Evolutionary conservation across 1,284 basidiomycete species (phyloP).

Genomic region (Thelephora terrestris): DNA sequence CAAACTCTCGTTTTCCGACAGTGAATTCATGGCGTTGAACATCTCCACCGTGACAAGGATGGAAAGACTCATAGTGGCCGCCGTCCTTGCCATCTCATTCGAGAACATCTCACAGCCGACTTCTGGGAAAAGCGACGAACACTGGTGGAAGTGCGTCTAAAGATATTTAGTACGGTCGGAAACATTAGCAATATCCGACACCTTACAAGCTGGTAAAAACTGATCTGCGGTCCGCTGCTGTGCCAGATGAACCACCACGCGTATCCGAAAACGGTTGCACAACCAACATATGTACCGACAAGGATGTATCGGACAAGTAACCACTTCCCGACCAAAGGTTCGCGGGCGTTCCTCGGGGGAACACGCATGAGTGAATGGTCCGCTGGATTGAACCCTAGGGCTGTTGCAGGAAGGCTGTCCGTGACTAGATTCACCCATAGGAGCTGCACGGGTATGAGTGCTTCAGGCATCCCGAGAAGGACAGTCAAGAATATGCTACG

Average conservation of each 20-base stretch:
- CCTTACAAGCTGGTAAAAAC: constrained; percentile 84
- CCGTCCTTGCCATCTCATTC: constrained; percentile 73
- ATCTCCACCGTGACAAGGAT: constrained; percentile 95
- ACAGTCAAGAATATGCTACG: constrained; percentile 92
- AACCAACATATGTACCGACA: constrained; percentile 89
- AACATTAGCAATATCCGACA: constrained; percentile 10
- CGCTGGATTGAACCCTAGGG: constrained; percentile 95
- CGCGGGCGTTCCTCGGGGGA: constrained; percentile 79
- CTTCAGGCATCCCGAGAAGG: constrained; percentile 96
- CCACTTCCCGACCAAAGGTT: constrained; percentile 89
- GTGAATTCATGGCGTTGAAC: constrained; percentile 99
- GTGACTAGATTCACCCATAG: constrained; percentile 97
- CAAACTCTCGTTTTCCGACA: constrained; percentile 96
- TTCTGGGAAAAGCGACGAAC: constrained; percentile 69
- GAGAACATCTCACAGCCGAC: constrained; percentile 94
- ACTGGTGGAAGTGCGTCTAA: constrained; percentile 93
- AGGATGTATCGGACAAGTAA: constrained; percentile 93
- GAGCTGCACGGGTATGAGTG: constrained; percentile 93
- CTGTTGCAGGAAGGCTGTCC: constrained; percentile 95
- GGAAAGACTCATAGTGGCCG: constrained; percentile 92
- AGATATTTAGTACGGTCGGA: constrained; percentile 3
- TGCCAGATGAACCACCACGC: constrained; percentile 99
- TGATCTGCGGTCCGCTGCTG: constrained; percentile 82
- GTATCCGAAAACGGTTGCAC: constrained; percentile 92
- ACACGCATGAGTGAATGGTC: constrained; percentile 95